phyloP scores from a whole-genome alignment of 495 filamentous ascomycete species.

The Bathelium albidoporum region DNA sequence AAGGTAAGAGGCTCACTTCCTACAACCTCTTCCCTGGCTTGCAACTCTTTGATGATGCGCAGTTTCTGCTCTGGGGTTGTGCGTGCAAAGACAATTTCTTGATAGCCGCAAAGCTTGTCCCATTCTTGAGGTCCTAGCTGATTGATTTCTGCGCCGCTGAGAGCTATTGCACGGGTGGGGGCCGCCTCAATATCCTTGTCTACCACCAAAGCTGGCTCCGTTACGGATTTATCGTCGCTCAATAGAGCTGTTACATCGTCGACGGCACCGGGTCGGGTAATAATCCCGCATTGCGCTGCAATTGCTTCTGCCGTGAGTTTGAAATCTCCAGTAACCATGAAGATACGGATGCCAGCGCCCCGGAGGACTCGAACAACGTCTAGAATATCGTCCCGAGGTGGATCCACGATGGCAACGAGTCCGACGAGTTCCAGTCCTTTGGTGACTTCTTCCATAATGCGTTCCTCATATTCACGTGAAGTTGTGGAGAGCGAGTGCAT shows the following conservation, averaged over 20 bases:
- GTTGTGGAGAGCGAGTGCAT: slow-evolving; percentile 6
- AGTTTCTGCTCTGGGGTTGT: slow-evolving; percentile 23
- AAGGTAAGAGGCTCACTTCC: background rate
- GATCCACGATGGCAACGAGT: slow-evolving; percentile 57
- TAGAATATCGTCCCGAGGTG: slow-evolving; percentile 53
- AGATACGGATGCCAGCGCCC: slow-evolving; percentile 51
- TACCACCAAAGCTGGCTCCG: background rate
- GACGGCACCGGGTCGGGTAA: slow-evolving; percentile 36
- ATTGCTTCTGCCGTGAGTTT: slow-evolving; percentile 61
- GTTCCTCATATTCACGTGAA: slow-evolving; percentile 39
- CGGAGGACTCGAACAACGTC: slow-evolving; percentile 47
- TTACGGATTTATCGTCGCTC: slow-evolving; percentile 10
- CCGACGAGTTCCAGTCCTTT: slow-evolving; percentile 50
- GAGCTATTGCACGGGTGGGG: background rate
- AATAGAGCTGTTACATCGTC: slow-evolving; percentile 34
- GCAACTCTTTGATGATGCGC: slow-evolving; percentile 19
- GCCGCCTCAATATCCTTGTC: background rate
- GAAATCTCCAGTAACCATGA: slow-evolving; percentile 71
- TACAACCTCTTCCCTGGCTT: slow-evolving; percentile 5
- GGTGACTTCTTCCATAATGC: slow-evolving; percentile 38
- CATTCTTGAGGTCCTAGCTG: slow-evolving; percentile 30
- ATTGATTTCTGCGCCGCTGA: slow-evolving; percentile 23
- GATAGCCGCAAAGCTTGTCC: slow-evolving; percentile 34
- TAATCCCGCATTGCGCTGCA: slow-evolving; percentile 55
- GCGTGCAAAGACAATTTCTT: slow-evolving; percentile 32